Conservation (phyloP, 78 protist genomes). For the Mastigamoeba balamuthi region DNA sequence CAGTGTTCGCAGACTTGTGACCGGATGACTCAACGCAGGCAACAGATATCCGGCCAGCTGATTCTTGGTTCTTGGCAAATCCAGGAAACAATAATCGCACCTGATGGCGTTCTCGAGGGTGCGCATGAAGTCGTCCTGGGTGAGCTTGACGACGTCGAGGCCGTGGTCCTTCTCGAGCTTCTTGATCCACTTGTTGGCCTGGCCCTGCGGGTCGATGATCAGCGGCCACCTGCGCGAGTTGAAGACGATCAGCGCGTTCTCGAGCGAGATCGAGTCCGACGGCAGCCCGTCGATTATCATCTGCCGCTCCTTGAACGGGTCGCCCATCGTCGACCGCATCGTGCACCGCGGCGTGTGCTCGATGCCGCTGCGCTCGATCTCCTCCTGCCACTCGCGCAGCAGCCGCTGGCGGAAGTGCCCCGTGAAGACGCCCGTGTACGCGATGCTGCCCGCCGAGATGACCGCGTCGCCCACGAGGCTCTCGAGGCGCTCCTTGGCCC, state of each 20-base stretch:
- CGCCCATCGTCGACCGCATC: conserved; percentile 23
- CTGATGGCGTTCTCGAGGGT: conserved; percentile 54
- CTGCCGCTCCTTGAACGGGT: conserved; percentile 46
- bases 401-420: neutral
- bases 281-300: conserved; percentile 78
- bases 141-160: conserved; percentile 45
- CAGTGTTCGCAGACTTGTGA: too few species aligned
- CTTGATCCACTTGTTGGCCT: conserved; percentile 71
- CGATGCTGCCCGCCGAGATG: conserved; percentile 51
- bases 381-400: neutral
- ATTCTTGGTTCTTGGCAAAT: too few species aligned
- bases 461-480: conserved; percentile 66
- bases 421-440: conserved; percentile 82
- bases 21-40: too few species aligned
- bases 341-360: neutral
- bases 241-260: conserved; percentile 69
- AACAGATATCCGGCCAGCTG: too few species aligned
- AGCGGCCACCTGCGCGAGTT: conserved; percentile 73
- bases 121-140: conserved; percentile 41
- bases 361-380: neutral
- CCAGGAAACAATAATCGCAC: neutral
- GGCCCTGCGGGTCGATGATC: conserved; percentile 79
- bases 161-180: conserved; percentile 35
- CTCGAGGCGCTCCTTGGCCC: neutral
- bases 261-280: conserved; percentile 55